Evolutionary conservation across 2,329 filamentous ascomycete genomes (phyloP), one percentile per base, ranked within the genome.

Genomic region (Pleomassaria siparia): DNA sequence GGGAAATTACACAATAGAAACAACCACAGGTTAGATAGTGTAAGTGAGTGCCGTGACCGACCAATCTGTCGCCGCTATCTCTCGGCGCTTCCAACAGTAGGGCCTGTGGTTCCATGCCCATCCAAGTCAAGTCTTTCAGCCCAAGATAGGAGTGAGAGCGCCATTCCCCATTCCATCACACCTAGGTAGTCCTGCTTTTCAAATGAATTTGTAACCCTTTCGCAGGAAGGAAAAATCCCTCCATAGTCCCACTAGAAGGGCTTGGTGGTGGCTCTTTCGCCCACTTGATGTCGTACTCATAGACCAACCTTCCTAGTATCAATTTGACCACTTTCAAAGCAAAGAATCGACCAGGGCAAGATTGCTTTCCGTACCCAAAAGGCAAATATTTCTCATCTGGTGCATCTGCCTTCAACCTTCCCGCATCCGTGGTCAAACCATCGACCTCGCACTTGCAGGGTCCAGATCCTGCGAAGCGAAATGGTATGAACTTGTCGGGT

Each of bases 321-420:
- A 51, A 29, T 24, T 51, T 51, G 15, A 48, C 22, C n/a, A 45
- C 36, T 22, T 41, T 41, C 6, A 45, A 11, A 4, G 49, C 45
- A 21, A 45, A 45, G 22, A 48, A 48, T 16, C 41, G 28, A 4
- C 49, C 49, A 6, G 49, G 40, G 22, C 44, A 51, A 0, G 35
- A 25, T 26, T 50, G 48, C 40, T 47, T 46, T 7, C 48, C 44
- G 25, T 50, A 50, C 4, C 44, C 40, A 32, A 47, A 47, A 2
- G 45, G 32, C 8, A 46, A 16, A 26, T 40, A 48, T 15, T 15
- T 46, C 26, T 44, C 40, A 21, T 49, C 46, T 9, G 35, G 33
- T 3, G 41, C 46, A 28, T 49, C 46, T 11, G 46, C 46, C 28
- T 49, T 49, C 16, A 44, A 13, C 26, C 41, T 40, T 20, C 40